Percentiles rank a stretch among this genome's conserved stretches.
These are phyloP conservation scores for Cercospora canescens DNA, from an alignment of 2,329 filamentous ascomycete genomes.

Conservation along the genomic window DNA sequence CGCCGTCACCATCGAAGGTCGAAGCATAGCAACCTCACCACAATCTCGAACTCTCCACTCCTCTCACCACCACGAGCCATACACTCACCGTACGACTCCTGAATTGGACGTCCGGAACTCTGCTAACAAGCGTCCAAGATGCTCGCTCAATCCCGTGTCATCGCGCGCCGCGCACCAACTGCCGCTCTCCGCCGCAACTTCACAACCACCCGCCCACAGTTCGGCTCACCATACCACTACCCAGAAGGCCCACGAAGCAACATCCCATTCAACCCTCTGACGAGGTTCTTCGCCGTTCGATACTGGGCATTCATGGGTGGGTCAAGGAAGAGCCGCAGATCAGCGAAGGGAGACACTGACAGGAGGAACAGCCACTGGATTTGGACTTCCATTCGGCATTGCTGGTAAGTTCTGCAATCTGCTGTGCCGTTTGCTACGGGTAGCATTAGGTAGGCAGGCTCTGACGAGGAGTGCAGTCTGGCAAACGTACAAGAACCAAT, in stretches of 20 bases:
- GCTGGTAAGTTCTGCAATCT: slow-evolving; percentile 54
- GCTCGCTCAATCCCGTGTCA: slow-evolving; percentile 30
- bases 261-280: slow-evolving; percentile 95
- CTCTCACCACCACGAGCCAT: not conserved
- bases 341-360: slow-evolving; percentile 39
- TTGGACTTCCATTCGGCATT: slow-evolving; percentile 61
- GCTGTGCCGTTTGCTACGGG: not conserved
- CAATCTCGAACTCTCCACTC: not conserved
- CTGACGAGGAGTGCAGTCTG: slow-evolving; percentile 53
- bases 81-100: not conserved
- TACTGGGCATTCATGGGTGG: slow-evolving; percentile 81
- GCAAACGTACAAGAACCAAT: slow-evolving; percentile 65
- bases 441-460: not conserved
- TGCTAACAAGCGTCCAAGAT: slow-evolving; percentile 25
- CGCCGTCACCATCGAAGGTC: slow-evolving; percentile 1
- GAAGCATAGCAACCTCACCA: not conserved
- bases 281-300: slow-evolving; percentile 76
- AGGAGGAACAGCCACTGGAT: slow-evolving; percentile 53
- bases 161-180: slow-evolving; percentile 61
- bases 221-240: slow-evolving; percentile 96
- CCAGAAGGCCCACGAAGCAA: slow-evolving; percentile 93
- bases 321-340: slow-evolving; percentile 31
- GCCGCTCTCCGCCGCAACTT: slow-evolving; percentile 81
- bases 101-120: not conserved
- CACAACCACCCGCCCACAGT: slow-evolving; percentile 81